These are phyloP conservation scores for Globisporangium perplexum DNA, from an alignment of 352 stramenopile genomes.

Conservation along the genomic window DNA sequence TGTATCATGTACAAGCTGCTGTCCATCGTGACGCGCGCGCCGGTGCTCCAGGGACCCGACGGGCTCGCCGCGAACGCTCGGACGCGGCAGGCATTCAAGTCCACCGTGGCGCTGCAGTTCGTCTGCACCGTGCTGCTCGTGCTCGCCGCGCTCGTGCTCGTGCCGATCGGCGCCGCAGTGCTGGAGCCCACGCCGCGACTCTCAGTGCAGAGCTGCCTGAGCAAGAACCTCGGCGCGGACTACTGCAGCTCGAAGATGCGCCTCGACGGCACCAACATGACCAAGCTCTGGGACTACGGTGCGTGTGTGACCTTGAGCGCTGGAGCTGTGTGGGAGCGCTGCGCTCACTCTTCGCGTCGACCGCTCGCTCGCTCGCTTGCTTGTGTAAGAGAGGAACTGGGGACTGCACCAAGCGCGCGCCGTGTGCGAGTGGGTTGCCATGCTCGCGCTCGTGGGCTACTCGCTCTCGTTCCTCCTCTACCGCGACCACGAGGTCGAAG, in stretches of 20 bases:
- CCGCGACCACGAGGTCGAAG: conserved; percentile 9
- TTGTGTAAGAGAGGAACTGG: conserved; percentile 24
- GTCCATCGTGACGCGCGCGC: conserved; percentile 7
- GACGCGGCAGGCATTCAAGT: conserved; percentile 7
- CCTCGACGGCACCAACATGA: conserved; percentile 16
- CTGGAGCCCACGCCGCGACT: conserved; percentile 6
- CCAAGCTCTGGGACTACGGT: conserved; percentile 47
- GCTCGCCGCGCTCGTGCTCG: conserved; percentile 15
- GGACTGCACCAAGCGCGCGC: conserved; percentile 32
- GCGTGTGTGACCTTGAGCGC: conserved; percentile 8
- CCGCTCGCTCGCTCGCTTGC: too few species aligned
- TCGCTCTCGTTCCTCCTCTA: conserved; percentile 36
- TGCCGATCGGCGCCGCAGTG: conserved; percentile 17
- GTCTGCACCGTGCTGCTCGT: conserved; percentile 15
- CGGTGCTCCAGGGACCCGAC: neutral
- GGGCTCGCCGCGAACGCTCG: neutral
- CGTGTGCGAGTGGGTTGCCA: conserved; percentile 35
- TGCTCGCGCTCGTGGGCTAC: conserved; percentile 48
- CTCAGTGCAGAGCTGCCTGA: conserved; percentile 18
- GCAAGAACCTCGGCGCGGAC: conserved; percentile 18
- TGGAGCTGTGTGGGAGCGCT: neutral
- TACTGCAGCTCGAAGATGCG: conserved; percentile 37
- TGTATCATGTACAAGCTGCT: conserved; percentile 28
- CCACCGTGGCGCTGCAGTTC: conserved; percentile 20
- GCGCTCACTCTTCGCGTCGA: neutral